Percentiles rank a stretch among this genome's conserved stretches.
Evolutionary conservation across 768 basidiomycete species (phyloP).

Genomic region (Termitomyces titanicus): DNA sequence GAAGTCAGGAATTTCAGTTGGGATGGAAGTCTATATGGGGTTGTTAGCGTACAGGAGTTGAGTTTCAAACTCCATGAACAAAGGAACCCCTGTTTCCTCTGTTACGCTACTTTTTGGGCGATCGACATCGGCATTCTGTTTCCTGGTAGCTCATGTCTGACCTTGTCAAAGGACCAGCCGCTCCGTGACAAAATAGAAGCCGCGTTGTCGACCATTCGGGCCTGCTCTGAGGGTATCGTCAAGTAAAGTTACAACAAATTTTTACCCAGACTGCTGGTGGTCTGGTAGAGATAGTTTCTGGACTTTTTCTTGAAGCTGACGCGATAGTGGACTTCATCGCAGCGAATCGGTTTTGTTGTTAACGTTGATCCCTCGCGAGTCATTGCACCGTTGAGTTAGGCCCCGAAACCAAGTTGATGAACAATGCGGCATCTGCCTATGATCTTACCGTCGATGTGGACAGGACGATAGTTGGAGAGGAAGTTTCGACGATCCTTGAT

Average conservation of each 20-base stretch:
- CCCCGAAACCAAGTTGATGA: constrained; percentile 53
- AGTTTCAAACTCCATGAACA: constrained; percentile 56
- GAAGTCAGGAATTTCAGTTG: not conserved
- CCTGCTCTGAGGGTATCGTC: constrained; percentile 79
- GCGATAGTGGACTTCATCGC: constrained; percentile 53
- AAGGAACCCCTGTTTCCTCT: constrained; percentile 53
- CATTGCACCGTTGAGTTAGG: constrained; percentile 46
- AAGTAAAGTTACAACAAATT: constrained; percentile 57
- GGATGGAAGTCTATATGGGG: not conserved
- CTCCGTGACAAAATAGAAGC: constrained; percentile 81
- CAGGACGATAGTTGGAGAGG: constrained; percentile 34
- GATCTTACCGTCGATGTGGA: constrained; percentile 38
- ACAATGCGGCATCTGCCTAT: constrained; percentile 46
- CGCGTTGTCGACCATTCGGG: constrained; percentile 76
- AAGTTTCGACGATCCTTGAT: too few species aligned
- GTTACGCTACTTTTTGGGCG: constrained; percentile 49
- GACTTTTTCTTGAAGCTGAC: constrained; percentile 28
- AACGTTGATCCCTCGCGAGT: constrained; percentile 34
- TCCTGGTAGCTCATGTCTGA: constrained; percentile 38
- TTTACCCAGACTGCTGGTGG: constrained; percentile 26
- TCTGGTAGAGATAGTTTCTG: not conserved
- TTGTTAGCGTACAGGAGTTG: not conserved
- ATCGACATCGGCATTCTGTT: constrained; percentile 46
- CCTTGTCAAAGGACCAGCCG: constrained; percentile 70
- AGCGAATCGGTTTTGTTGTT: constrained; percentile 37